A percentile compares a stretch with the other conserved stretches of the same genome.
Conservation (phyloP, 257 asterid genomes). For the Striga asiatica region DNA sequence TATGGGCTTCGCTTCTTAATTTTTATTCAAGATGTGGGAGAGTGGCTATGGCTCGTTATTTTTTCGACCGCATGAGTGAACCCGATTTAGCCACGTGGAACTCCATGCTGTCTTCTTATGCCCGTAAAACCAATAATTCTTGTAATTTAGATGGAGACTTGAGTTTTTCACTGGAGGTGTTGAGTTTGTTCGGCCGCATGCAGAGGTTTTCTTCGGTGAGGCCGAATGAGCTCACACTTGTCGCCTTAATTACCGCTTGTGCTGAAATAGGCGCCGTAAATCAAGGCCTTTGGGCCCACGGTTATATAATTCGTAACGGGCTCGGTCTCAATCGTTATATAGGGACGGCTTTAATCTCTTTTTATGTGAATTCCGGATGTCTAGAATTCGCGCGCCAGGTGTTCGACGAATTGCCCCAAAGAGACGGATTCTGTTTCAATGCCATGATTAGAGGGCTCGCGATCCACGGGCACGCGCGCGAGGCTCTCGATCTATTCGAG, state of each 20-base stretch:
- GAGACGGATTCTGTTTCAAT: slow-evolving; percentile 47
- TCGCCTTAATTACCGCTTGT: slow-evolving; percentile 46
- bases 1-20: slow-evolving; percentile 59
- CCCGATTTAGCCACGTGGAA: slow-evolving; percentile 79
- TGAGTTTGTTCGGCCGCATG: slow-evolving; percentile 46
- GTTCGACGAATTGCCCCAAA: slow-evolving; percentile 32
- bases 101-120: slow-evolving; percentile 56
- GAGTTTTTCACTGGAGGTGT: slow-evolving; percentile 35
- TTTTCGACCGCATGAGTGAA: slow-evolving; percentile 34
- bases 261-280: slow-evolving; percentile 49
- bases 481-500: slow-evolving; percentile 45
- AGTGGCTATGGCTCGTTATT: slow-evolving; percentile 31
- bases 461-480: slow-evolving; percentile 41
- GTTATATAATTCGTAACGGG: slow-evolving; percentile 24
- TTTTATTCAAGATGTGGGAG: slow-evolving; percentile 54
- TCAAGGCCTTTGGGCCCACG: slow-evolving; percentile 59
- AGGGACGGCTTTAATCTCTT: slow-evolving; percentile 43
- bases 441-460: slow-evolving; percentile 70
- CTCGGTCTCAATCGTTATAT: slow-evolving; percentile 36
- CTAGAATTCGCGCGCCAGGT: slow-evolving; percentile 39
- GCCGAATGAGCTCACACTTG: slow-evolving; percentile 53
- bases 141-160: slow-evolving; percentile 18
- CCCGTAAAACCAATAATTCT: slow-evolving; percentile 25
- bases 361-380: slow-evolving; percentile 50
- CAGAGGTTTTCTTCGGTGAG: slow-evolving; percentile 31